These are phyloP conservation scores for Trypanosomatidae sp. DNA, from an alignment of 208 protist species.

Conservation along the genomic window DNA sequence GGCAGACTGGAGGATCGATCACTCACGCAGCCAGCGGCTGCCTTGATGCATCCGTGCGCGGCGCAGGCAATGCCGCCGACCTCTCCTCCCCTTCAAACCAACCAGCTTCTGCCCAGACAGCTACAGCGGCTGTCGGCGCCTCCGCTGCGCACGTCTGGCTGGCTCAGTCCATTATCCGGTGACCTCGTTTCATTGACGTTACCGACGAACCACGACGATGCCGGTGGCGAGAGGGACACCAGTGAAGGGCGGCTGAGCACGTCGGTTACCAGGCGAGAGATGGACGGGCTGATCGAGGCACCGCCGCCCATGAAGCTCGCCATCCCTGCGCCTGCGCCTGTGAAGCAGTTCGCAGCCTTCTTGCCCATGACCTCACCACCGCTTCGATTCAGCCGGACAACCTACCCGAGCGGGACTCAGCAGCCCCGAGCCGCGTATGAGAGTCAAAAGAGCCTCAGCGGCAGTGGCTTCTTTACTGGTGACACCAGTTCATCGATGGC, in stretches of 20 bases:
- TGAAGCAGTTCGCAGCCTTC: not conserved
- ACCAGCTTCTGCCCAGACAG: not conserved
- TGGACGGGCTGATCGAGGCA: not conserved
- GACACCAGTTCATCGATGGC: not conserved
- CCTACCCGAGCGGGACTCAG: not conserved
- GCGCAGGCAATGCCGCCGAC: not conserved
- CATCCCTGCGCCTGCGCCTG: not conserved
- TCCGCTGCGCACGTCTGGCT: not conserved
- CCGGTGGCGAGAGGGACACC: not conserved
- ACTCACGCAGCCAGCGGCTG: not conserved
- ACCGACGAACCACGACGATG: not conserved
- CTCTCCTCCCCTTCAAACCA: not conserved
- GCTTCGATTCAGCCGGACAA: not conserved
- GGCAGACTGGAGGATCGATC: not conserved
- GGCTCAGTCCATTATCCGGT: not conserved
- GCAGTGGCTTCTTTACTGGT: not conserved
- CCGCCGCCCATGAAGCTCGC: not conserved
- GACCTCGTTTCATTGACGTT: not conserved
- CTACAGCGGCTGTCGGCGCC: not conserved
- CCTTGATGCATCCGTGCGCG: not conserved
- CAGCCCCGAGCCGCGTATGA: not conserved
- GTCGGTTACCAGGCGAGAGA: not conserved
- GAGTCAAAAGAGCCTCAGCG: not conserved
- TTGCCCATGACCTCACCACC: not conserved
- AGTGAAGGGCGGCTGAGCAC: not conserved